These are phyloP conservation scores for Nigrospora osmanthi DNA, from an alignment of 2,329 filamentous ascomycete genomes.

Conservation along the genomic window DNA sequence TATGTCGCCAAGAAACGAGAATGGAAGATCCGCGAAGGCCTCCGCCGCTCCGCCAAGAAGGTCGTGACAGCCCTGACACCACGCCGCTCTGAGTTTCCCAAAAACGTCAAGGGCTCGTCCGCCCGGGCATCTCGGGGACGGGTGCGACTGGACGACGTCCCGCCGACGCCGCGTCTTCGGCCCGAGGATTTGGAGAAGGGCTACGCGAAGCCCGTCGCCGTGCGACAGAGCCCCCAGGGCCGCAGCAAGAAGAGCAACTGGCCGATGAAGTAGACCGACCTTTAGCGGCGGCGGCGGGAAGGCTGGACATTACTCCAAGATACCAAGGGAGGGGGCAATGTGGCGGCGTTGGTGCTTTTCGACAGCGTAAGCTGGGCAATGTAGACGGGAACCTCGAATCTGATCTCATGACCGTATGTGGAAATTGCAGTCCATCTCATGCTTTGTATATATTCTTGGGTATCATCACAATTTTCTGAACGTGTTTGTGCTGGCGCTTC, in stretches of 20 bases:
- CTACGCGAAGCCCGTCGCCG: conserved; percentile 14
- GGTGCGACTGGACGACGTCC: conserved; percentile 46
- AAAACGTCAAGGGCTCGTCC: conserved; percentile 40
- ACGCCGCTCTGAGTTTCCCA: conserved; percentile 51
- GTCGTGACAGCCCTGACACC: conserved; percentile 57
- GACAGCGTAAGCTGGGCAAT: background rate
- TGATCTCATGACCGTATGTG: too few species aligned
- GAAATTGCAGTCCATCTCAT: background rate
- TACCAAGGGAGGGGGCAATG: background rate
- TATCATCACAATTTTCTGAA: conserved; percentile 45
- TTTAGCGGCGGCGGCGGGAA: too few species aligned
- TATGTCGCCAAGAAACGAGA: conserved; percentile 78
- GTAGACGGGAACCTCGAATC: background rate
- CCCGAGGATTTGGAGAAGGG: conserved; percentile 55
- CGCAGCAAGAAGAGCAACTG: conserved; percentile 10
- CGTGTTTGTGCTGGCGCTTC: conserved; percentile 70
- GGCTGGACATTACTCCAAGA: too few species aligned
- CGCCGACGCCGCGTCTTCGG: conserved; percentile 47
- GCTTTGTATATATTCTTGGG: conserved; percentile 9
- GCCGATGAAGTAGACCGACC: conserved; percentile 13
- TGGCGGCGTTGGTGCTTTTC: background rate
- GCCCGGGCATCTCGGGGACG: conserved; percentile 27
- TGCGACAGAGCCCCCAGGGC: background rate
- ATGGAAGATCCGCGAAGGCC: conserved; percentile 68
- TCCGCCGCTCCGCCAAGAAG: conserved; percentile 59